Conservation (phyloP, 768 basidiomycete genomes). For the Paxillus involutus region DNA sequence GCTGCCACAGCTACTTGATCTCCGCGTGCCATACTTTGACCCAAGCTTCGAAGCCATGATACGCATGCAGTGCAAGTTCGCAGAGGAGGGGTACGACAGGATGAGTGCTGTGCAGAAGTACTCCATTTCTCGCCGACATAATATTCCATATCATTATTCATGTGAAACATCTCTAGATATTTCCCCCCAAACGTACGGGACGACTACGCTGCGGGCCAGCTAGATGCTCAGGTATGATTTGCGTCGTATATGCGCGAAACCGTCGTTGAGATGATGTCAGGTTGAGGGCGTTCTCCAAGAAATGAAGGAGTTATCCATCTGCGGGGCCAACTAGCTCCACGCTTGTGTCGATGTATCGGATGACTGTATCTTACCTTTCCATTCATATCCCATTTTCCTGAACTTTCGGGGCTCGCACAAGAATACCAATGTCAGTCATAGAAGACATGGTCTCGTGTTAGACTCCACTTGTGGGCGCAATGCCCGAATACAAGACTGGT, state of each 20-base stretch:
- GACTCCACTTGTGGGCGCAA: neutral
- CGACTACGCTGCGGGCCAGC: conserved; percentile 94
- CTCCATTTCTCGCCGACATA: conserved; percentile 4
- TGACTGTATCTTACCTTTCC: conserved; percentile 9
- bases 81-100: conserved; percentile 98
- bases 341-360: neutral
- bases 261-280: conserved; percentile 33
- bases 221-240: conserved; percentile 81
- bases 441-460: neutral
- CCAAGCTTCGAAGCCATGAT: conserved; percentile 99
- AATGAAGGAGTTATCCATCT: conserved; percentile 95
- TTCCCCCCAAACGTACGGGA: conserved; percentile 89
- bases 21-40: conserved; percentile 97
- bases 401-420: neutral
- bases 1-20: conserved; percentile 88
- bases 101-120: conserved; percentile 91
- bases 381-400: neutral
- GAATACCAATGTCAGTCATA: neutral
- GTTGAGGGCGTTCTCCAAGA: conserved; percentile 97
- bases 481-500: conserved; percentile 5
- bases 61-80: conserved; percentile 95
- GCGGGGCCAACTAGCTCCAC: conserved; percentile 53
- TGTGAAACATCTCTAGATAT: conserved; percentile 49
- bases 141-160: neutral
- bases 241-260: neutral